Evolutionary conservation across 2,329 filamentous ascomycete genomes (phyloP), one percentile per base, ranked within the genome.

Genomic region (Myriosclerotinia scirpicola): DNA sequence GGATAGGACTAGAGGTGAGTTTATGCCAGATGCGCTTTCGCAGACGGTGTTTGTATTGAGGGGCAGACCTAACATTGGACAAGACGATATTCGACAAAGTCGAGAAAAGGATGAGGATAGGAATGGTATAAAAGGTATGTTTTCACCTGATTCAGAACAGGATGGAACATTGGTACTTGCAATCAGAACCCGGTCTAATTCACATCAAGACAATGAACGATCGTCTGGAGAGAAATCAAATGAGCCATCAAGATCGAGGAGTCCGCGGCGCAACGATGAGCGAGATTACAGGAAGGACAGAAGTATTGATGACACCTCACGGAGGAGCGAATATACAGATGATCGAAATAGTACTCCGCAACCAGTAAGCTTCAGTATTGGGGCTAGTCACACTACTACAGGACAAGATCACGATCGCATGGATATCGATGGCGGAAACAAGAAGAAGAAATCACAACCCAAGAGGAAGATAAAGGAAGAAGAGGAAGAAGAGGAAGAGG

Each of bases 401-500:
- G 67, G 62, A 38, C 72, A 71, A 67, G 72, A 74, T 65, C 69
- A 74, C 48, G 75, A 69, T 64, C 72, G 65, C 69, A 77, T 71
- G 77, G 77, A 71, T 69, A 74, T 72, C n/a, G 72, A 75, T 54
- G 64, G 65, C n/a, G 65, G 70, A 3, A 66, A 69, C 22, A 75
- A 74, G 72, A 71, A 73, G 64, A 75, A 74, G 69, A 69, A 73
- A 54, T 62, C 34, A 50, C 67, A 64, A 70, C 69, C 9, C 72
- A 77, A 56, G 75, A 72, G 69, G 59, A 71, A 73, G 50, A 55
- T 53, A 4, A 68, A 70, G 52, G 26, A 26, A 26, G 64, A 55
- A 2, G 65, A 67, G 22, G 68, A 66, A 44, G 53, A 55, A 20
- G 46, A 67, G 11, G 81, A 84, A 83, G 83, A 85, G 12, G 79